These are phyloP conservation scores for Calonectria leucothoes DNA, from an alignment of 2,329 filamentous ascomycete species.

Conservation along the genomic window DNA sequence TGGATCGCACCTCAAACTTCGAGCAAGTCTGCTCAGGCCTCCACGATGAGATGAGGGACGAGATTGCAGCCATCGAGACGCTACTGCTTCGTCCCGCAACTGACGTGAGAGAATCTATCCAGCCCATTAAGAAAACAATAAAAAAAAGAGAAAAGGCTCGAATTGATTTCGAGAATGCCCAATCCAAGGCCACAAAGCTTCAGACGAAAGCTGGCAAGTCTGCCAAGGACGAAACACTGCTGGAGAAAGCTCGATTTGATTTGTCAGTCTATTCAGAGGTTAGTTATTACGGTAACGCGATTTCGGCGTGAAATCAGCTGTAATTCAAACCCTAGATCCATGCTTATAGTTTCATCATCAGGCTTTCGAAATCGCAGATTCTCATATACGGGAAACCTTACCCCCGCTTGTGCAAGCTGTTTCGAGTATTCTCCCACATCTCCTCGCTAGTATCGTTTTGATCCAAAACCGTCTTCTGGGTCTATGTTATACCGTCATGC, in stretches of 20 bases:
- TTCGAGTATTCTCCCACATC: conserved; percentile 12
- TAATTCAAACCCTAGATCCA: not conserved
- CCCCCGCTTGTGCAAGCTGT: conserved; percentile 24
- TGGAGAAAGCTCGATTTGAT: conserved; percentile 18
- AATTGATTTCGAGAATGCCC: conserved; percentile 21
- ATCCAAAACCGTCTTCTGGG: conserved; percentile 25
- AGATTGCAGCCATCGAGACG: conserved; percentile 24
- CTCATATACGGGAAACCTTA: conserved; percentile 19
- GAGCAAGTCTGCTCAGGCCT: conserved; percentile 19
- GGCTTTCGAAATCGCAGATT: conserved; percentile 22
- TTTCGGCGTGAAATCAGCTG: not conserved
- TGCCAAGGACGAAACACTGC: conserved; percentile 19
- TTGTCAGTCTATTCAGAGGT: conserved; percentile 15
- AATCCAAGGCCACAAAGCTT: conserved; percentile 19
- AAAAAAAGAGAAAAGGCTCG: conserved; percentile 25
- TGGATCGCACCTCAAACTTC: conserved; percentile 7
- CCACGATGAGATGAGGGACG: conserved; percentile 22
- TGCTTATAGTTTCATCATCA: not conserved
- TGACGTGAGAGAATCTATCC: conserved; percentile 18
- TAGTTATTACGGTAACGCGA: not conserved
- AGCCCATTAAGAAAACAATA: conserved; percentile 21
- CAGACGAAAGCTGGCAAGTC: conserved; percentile 18
- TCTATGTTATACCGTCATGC: conserved; percentile 24
- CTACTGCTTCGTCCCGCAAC: conserved; percentile 21
- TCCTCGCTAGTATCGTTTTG: conserved; percentile 20